These are phyloP conservation scores for Austroboletus novae-zelandiae DNA, from an alignment of 1,284 basidiomycete genomes.

Conservation along the genomic window DNA sequence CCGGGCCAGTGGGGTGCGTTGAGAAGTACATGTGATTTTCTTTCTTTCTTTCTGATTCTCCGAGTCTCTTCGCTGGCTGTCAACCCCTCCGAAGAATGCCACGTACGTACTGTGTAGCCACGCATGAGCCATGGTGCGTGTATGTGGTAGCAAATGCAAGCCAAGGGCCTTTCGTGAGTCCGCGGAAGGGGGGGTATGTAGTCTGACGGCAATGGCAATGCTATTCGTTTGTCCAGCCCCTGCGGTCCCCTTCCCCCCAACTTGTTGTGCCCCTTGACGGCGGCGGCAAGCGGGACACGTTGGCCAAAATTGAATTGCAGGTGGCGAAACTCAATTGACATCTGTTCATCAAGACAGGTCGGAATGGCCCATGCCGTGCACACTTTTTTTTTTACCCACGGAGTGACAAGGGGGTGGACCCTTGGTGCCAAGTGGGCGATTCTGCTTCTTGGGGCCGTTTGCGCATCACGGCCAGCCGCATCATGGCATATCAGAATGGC, in stretches of 20 bases:
- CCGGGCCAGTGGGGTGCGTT: background rate
- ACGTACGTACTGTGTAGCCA: background rate
- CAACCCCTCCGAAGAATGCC: background rate
- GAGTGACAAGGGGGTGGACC: background rate
- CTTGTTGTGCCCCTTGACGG: background rate
- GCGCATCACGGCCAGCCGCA: background rate
- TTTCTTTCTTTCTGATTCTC: background rate
- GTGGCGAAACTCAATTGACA: constrained; percentile 18
- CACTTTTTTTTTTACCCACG: constrained; percentile 12
- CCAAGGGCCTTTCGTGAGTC: background rate
- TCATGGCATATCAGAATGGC: background rate
- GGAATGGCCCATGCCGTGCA: background rate
- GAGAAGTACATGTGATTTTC: background rate
- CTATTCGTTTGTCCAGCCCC: background rate
- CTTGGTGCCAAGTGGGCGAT: background rate
- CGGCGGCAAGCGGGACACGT: constrained; percentile 1
- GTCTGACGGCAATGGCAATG: background rate
- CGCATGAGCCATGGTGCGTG: background rate
- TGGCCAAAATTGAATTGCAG: constrained; percentile 15
- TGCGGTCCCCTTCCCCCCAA: background rate
- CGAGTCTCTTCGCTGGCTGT: background rate
- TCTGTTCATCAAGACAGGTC: background rate
- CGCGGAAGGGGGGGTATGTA: background rate
- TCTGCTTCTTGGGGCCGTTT: background rate
- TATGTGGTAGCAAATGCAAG: background rate